Evolutionary conservation across 2,329 filamentous ascomycete genomes (phyloP).

Genomic region (Clonostachys chloroleuca): DNA sequence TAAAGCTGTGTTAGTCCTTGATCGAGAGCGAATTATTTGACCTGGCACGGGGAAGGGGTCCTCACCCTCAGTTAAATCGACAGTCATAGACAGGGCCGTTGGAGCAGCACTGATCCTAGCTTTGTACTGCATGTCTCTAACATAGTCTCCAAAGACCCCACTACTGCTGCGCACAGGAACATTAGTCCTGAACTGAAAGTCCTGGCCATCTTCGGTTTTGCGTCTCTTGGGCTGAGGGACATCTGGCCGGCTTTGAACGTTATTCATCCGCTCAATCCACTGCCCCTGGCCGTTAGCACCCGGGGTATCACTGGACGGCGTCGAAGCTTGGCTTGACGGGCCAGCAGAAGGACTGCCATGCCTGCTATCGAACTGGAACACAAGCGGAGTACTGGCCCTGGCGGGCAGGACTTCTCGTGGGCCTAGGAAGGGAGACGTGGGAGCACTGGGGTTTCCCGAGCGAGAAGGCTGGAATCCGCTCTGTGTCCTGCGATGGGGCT

Average conservation of each 20-base stretch:
- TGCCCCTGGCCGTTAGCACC: constrained; percentile 34
- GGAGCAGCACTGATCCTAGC: constrained; percentile 13
- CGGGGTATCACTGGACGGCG: constrained; percentile 13
- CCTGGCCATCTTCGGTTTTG: constrained; percentile 45
- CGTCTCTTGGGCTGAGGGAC: constrained; percentile 60
- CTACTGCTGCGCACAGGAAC: constrained; percentile 33
- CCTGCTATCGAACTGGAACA: constrained; percentile 37
- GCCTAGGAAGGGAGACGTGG: constrained; percentile 12
- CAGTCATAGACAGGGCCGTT: constrained; percentile 32
- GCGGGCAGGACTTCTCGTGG: constrained; percentile 9
- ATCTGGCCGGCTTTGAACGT: constrained; percentile 61
- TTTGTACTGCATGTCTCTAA: constrained; percentile 55
- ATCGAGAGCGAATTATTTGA: too few relatives aligned
- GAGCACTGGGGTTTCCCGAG: constrained; percentile 12
- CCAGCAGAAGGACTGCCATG: constrained; percentile 24
- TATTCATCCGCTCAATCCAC: constrained; percentile 74
- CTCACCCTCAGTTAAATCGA: constrained; percentile 31
- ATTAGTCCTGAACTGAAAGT: constrained; percentile 28
- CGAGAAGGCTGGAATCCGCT: constrained; percentile 17
- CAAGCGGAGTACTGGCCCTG: constrained; percentile 21
- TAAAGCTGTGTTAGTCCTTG: too few relatives aligned
- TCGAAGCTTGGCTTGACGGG: constrained; percentile 24
- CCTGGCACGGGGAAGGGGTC: too few relatives aligned
- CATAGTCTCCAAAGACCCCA: constrained; percentile 60
- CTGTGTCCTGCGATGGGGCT: constrained; percentile 20